A percentile compares a stretch with the other conserved stretches of the same genome.
These are phyloP conservation scores for Ceratocystis lukuohia DNA, from an alignment of 2,329 filamentous ascomycete species.

Conservation along the genomic window DNA sequence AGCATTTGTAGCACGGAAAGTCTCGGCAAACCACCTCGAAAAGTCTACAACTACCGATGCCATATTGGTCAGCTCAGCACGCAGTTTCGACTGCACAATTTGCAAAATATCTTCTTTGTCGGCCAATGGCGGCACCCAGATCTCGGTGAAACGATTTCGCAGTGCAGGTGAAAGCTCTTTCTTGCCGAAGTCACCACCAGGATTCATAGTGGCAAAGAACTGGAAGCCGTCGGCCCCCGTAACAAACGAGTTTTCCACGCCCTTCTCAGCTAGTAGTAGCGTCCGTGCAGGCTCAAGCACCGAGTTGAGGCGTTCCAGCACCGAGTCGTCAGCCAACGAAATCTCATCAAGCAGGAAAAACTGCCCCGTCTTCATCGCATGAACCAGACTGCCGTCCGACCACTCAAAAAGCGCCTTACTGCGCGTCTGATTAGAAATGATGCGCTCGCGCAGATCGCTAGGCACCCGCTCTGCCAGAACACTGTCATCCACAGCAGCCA, in stretches of 20 bases:
- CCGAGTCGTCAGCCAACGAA: slow-evolving; percentile 92
- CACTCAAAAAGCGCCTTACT: slow-evolving; percentile 88
- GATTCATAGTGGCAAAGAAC: slow-evolving; percentile 98
- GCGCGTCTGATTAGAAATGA: slow-evolving; percentile 41
- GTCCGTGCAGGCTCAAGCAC: slow-evolving; percentile 81
- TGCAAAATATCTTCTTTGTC: slow-evolving; percentile 75
- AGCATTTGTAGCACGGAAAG: slow-evolving; percentile 42
- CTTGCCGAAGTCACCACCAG: slow-evolving; percentile 95
- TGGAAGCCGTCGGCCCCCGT: slow-evolving; percentile 70
- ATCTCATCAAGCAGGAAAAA: slow-evolving; percentile 97
- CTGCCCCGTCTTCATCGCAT: slow-evolving; percentile 80
- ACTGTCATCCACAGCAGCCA: slow-evolving; percentile 35
- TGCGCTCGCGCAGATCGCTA: slow-evolving; percentile 33
- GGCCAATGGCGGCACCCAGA: slow-evolving; percentile 87
- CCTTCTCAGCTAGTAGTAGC: slow-evolving; percentile 86
- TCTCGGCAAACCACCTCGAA: slow-evolving; percentile 80
- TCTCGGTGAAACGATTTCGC: slow-evolving; percentile 93
- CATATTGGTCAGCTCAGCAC: slow-evolving; percentile 39
- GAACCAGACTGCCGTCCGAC: slow-evolving; percentile 84
- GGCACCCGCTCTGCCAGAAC: slow-evolving; percentile 34
- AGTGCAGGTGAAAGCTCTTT: slow-evolving; percentile 90
- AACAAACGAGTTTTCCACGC: slow-evolving; percentile 67
- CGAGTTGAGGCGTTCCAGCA: slow-evolving; percentile 89
- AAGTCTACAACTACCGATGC: slow-evolving; percentile 67
- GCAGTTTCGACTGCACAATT: slow-evolving; percentile 69